phyloP scores from a whole-genome alignment of 176 grass and related monocot species.

The Rhynchospora pubera region DNA sequence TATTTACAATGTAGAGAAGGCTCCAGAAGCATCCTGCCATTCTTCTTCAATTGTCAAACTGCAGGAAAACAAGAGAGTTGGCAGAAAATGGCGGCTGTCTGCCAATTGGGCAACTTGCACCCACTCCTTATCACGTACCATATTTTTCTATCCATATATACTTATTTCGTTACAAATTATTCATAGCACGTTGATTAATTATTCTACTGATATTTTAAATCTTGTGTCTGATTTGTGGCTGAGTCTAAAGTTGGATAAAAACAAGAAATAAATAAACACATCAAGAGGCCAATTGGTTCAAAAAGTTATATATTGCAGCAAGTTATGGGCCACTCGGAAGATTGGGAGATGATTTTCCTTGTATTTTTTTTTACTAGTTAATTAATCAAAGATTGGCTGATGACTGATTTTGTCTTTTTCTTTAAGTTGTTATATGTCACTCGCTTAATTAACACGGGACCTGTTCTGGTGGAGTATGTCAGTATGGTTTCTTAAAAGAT shows the following conservation, averaged over 20 bases:
- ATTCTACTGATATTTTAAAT: not conserved
- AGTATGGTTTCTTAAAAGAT: too few relatives aligned
- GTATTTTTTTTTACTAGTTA: not conserved
- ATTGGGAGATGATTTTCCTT: not conserved
- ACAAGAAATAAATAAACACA: not conserved
- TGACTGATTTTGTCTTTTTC: not conserved
- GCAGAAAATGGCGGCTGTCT: not conserved
- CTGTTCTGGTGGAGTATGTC: not conserved
- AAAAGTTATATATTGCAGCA: not conserved
- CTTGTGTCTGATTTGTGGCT: not conserved
- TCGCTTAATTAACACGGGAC: not conserved
- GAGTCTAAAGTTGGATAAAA: not conserved
- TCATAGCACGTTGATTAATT: not conserved
- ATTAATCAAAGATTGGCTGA: not conserved
- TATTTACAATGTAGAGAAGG: not conserved
- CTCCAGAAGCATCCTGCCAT: not conserved
- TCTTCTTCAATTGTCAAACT: not conserved
- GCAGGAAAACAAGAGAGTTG: not conserved
- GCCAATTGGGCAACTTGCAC: not conserved
- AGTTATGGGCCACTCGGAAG: not conserved
- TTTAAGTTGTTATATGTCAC: not conserved
- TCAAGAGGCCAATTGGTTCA: not conserved
- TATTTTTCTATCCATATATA: not conserved
- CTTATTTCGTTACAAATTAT: not conserved
- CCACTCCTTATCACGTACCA: not conserved